phyloP scores from a whole-genome alignment of 441 rosid species.

The Pelargonium cotyledonis region DNA sequence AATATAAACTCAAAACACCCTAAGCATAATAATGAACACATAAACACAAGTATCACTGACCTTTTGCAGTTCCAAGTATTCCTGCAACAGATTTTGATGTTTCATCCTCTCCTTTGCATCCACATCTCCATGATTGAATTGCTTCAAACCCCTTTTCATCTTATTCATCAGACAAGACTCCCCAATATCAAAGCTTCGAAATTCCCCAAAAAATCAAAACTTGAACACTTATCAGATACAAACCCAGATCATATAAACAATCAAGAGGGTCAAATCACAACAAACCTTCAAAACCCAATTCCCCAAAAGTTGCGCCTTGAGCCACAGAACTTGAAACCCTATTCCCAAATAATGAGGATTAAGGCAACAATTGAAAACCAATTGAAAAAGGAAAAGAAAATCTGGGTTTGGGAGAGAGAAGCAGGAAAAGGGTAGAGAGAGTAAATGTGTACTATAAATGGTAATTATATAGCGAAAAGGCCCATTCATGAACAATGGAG shows the following conservation, averaged over 20 bases:
- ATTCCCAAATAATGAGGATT: neutral
- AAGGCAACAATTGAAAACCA: conserved; percentile 8
- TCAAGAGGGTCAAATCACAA: neutral
- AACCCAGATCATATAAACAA: conserved; percentile 9
- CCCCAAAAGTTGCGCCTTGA: neutral
- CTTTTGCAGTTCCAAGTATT: conserved; percentile 40
- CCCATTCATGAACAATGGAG: conserved; percentile 23
- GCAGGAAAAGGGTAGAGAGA: conserved; percentile 2
- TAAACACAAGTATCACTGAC: conserved; percentile 19
- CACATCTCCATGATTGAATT: conserved; percentile 20
- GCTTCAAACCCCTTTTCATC: conserved; percentile 26
- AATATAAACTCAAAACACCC: neutral
- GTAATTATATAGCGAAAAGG: conserved; percentile 21
- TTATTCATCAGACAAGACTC: conserved; percentile 19
- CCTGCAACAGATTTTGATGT: conserved; percentile 32
- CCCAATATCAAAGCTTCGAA: conserved; percentile 8
- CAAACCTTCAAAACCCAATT: neutral
- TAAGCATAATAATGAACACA: neutral
- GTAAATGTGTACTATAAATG: neutral
- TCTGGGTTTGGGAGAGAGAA: neutral
- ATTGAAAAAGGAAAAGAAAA: conserved; percentile 11
- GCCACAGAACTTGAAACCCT: conserved; percentile 4
- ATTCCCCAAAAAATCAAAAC: conserved; percentile 6
- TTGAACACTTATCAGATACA: neutral
- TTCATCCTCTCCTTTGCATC: conserved; percentile 26